A percentile compares a stretch with the other conserved stretches of the same genome.
Conservation (phyloP, 176 grass and related monocot genomes). For the Ananas comosus region DNA sequence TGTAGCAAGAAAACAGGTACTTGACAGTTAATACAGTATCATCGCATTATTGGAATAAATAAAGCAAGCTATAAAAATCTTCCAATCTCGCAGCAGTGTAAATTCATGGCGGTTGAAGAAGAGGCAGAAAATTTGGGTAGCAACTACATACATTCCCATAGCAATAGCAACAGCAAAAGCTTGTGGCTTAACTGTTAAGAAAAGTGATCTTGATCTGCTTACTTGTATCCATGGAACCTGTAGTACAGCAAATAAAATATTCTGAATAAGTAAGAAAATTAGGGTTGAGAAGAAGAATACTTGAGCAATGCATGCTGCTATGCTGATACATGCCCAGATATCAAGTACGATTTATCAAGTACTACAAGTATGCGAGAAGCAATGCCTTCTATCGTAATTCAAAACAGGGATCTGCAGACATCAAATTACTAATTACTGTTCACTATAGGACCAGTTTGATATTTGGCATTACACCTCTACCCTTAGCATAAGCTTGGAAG, state of each 20-base stretch:
- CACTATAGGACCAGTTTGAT: too few species aligned
- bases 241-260: slow-evolving; percentile 9
- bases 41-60: neutral
- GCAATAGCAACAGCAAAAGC: slow-evolving; percentile 45
- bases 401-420: neutral
- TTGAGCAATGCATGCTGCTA: neutral
- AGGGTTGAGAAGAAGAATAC: neutral
- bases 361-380: neutral
- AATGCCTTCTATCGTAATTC: neutral
- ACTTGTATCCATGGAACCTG: slow-evolving; percentile 99
- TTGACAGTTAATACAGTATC: neutral
- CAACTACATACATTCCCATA: slow-evolving; percentile 66
- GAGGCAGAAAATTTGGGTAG: slow-evolving; percentile 13
- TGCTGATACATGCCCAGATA: neutral
- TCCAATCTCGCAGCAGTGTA: neutral
- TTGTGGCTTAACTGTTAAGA: slow-evolving; percentile 59
- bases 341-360: neutral
- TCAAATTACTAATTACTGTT: too few species aligned
- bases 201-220: slow-evolving; percentile 86
- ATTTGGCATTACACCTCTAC: too few species aligned
- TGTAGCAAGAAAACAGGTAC: slow-evolving; percentile 34
- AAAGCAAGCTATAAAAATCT: neutral
- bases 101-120: neutral
- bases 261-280: neutral
- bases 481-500: too few species aligned